These are phyloP conservation scores for Auricularia auricula-judae DNA, from an alignment of 768 basidiomycete genomes.

Conservation along the genomic window DNA sequence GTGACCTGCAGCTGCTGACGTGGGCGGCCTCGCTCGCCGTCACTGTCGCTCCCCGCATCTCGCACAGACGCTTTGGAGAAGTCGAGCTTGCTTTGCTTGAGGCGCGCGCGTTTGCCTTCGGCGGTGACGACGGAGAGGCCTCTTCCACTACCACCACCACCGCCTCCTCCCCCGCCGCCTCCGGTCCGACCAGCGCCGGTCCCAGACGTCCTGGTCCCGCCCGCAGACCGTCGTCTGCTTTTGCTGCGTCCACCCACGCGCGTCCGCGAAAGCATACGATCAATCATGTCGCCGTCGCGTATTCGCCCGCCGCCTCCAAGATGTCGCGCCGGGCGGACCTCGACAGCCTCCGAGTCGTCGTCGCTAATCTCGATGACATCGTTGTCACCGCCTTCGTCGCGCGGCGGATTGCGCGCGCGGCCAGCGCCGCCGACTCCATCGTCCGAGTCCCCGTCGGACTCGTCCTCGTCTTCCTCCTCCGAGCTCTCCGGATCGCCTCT, in stretches of 20 bases:
- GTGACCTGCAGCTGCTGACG: too few species aligned
- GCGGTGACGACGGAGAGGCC: conserved; percentile 6
- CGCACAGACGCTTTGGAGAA: too few species aligned
- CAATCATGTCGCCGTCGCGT: conserved; percentile 43
- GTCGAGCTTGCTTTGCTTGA: conserved; percentile 6
- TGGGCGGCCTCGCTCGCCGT: too few species aligned
- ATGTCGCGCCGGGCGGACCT: neutral
- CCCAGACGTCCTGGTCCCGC: too few species aligned
- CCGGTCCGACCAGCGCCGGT: too few species aligned
- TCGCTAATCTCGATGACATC: conserved; percentile 22
- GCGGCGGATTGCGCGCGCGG: conserved; percentile 22
- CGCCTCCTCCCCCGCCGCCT: too few species aligned
- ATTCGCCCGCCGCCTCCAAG: conserved; percentile 4
- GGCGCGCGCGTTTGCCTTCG: conserved; percentile 10
- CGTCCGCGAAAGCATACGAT: conserved; percentile 54
- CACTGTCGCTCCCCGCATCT: too few species aligned
- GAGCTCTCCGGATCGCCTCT: conserved; percentile 58
- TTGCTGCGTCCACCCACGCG: conserved; percentile 15
- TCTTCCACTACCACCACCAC: too few species aligned
- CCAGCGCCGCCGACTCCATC: neutral
- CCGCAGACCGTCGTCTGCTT: too few species aligned
- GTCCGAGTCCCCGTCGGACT: neutral
- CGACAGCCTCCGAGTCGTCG: neutral
- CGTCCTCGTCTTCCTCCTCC: neutral
- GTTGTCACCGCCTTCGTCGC: conserved; percentile 21